A percentile compares a stretch with the other conserved stretches of the same genome.
Conservation (phyloP, 2,329 filamentous ascomycete species). For the Elsinoe arachidis region DNA sequence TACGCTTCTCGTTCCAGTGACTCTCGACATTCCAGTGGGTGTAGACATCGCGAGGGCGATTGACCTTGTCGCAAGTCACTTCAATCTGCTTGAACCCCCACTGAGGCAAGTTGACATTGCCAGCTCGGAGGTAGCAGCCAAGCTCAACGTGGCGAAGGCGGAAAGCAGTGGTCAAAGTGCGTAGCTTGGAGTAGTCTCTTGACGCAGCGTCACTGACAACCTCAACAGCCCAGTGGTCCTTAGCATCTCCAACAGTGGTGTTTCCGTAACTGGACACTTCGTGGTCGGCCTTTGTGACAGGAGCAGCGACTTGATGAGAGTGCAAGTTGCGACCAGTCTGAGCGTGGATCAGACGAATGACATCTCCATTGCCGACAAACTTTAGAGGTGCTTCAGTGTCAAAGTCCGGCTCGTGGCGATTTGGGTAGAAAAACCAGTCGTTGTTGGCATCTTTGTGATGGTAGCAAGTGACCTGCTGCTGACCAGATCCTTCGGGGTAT, state of each 20-base stretch:
- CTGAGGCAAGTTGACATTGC: conserved; percentile 91
- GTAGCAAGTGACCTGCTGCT: conserved; percentile 98
- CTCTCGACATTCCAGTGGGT: conserved; percentile 99
- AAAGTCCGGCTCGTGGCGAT: conserved; percentile 66
- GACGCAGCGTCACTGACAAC: conserved; percentile 85
- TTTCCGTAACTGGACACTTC: conserved; percentile 97
- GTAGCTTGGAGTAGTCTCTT: conserved; percentile 71
- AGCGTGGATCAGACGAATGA: conserved; percentile 81
- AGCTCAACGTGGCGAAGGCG: conserved; percentile 72
- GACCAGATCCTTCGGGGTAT: conserved; percentile 82
- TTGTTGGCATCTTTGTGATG: conserved; percentile 99
- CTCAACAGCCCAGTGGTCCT: conserved; percentile 95
- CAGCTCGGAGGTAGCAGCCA: conserved; percentile 88
- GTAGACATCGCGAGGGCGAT: conserved; percentile 85
- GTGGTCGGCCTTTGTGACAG: conserved; percentile 77
- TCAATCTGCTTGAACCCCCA: conserved; percentile 99
- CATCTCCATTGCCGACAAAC: conserved; percentile 68
- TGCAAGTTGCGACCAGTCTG: conserved; percentile 96
- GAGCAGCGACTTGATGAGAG: conserved; percentile 82
- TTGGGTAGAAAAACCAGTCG: conserved; percentile 98
- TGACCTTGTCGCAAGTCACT: conserved; percentile 86
- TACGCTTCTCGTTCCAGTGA: conserved; percentile 86
- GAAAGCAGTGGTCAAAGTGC: conserved; percentile 90
- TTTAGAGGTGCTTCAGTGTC: conserved; percentile 59
- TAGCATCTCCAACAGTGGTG: conserved; percentile 86